Conservation (phyloP, 2,329 filamentous ascomycete genomes). For the Ophiostoma triangulosporum region DNA sequence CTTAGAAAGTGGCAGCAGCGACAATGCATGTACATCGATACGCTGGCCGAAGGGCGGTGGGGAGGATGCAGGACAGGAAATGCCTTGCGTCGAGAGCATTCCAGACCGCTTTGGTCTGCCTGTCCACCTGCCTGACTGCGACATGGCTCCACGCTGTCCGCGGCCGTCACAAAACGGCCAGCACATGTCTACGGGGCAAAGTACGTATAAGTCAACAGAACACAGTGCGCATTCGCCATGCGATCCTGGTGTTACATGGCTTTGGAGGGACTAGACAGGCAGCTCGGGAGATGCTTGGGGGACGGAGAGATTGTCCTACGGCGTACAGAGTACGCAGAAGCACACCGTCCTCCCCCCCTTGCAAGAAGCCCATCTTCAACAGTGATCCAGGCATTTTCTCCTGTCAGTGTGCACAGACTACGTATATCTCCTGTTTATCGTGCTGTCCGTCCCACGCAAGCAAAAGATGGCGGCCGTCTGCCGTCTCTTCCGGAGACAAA, state of each 20-base stretch:
- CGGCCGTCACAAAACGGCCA: background rate
- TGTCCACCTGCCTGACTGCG: background rate
- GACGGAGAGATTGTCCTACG: constrained; percentile 3
- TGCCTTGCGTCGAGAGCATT: background rate
- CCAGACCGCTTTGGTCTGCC: background rate
- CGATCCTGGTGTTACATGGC: background rate
- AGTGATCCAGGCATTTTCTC: background rate
- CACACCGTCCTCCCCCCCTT: background rate
- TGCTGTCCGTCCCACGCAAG: background rate
- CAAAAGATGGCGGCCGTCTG: background rate
- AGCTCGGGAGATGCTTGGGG: background rate
- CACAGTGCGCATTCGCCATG: background rate
- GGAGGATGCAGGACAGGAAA: background rate
- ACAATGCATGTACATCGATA: background rate
- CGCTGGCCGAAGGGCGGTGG: background rate
- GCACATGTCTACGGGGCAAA: background rate
- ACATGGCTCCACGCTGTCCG: background rate
- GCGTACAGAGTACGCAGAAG: constrained; percentile 1
- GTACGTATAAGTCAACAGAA: background rate
- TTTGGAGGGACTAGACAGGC: background rate
- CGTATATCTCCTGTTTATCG: background rate
- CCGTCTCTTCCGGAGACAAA: background rate
- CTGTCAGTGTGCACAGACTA: background rate
- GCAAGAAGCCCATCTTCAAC: too few relatives aligned
- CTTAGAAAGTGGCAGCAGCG: background rate